These are phyloP conservation scores for Cordyceps farinosa DNA, from an alignment of 2,329 filamentous ascomycete genomes.

Conservation along the genomic window DNA sequence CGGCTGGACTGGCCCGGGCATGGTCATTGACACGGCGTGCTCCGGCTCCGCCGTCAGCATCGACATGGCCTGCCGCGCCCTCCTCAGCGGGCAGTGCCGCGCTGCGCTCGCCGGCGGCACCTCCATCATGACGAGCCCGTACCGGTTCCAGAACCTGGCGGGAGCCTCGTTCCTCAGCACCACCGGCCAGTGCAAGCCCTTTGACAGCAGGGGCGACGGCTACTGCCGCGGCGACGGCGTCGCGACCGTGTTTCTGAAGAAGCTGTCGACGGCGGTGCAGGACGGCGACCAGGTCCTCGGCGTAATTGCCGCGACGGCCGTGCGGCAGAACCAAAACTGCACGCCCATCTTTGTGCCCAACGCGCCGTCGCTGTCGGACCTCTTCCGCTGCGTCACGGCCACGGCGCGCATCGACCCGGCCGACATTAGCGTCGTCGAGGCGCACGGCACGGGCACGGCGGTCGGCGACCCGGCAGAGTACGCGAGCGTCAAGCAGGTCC, in stretches of 20 bases:
- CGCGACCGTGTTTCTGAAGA: slow-evolving; percentile 45
- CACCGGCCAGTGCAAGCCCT: slow-evolving; percentile 33
- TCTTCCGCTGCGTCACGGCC: slow-evolving; percentile 32
- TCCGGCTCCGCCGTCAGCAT: slow-evolving; percentile 36
- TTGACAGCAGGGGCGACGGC: slow-evolving; percentile 41
- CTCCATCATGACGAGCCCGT: slow-evolving; percentile 34
- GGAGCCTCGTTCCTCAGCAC: slow-evolving; percentile 27
- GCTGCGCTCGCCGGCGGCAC: slow-evolving; percentile 38
- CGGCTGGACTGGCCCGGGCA: slow-evolving; percentile 35
- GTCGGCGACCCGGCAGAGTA: slow-evolving; percentile 50
- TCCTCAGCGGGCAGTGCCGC: slow-evolving; percentile 30
- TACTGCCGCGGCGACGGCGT: slow-evolving; percentile 52
- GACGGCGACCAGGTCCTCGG: slow-evolving; percentile 45
- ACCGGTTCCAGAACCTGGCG: slow-evolving; percentile 25
- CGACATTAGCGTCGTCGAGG: slow-evolving; percentile 37
- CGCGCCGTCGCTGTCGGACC: slow-evolving; percentile 7
- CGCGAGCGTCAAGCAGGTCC: slow-evolving; percentile 19
- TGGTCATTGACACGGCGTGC: slow-evolving; percentile 39
- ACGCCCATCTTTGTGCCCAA: slow-evolving; percentile 41
- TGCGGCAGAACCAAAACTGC: slow-evolving; percentile 41
- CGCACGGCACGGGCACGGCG: slow-evolving; percentile 51
- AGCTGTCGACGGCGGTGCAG: slow-evolving; percentile 40
- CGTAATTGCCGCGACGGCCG: slow-evolving; percentile 35
- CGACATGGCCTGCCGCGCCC: slow-evolving; percentile 30
- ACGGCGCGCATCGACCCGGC: slow-evolving; percentile 31